Base-by-base conservation (phyloP, 345 rosid genomes). In the Moringa oleifera region DNA sequence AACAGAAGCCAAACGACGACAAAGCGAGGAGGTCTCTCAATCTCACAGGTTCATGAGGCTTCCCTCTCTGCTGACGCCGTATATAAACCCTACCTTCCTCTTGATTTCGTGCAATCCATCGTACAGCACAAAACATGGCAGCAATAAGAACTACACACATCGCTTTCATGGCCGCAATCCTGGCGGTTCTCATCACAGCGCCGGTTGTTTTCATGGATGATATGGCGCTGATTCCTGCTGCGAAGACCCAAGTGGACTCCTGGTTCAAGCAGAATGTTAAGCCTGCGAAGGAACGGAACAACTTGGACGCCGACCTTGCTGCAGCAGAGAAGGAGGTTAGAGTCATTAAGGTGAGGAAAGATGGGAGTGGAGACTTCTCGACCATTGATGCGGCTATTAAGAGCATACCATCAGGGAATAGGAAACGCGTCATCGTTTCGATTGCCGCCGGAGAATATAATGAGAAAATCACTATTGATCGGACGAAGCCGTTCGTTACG, bases 401-500 rank as follows among this genome's bases (percentile, higher is more conserved):
- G 4, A 80, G 80, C 51, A 58, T 87, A 22, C 85, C 82, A 0
- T 17, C 45, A 1, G 81, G 70, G 54, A 90, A 90, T 57, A 76
- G n/a, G 50, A 57, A 60, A 49, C 79, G 91, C 0, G 86, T 85
- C 21, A 76, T 87, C 55, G 45, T 89, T 20, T 66, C 68, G 62
- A 69, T 90, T 18, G 88, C 79, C 0, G 68, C 45, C 0, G 94
- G 94, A 18, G 69, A 20, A 19, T 86, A 84, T 60, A 23, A 23
- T 0, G 93, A 89, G 84, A 90, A 86, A 58, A 28, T 90, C 63
- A 81, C 55, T 50, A 72, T 90, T 22, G 80, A 72, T 7, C 61
- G 79, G 16, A 66, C 59, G 18, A 76, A 76, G 65, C 82, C 72
- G 16, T 90, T 87, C 63, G 53, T 88, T 37, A 84, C 95, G 16